A percentile compares a stretch with the other conserved stretches of the same genome.
These are phyloP conservation scores for Gaultheria prostrata DNA, from an alignment of 148 eudicot genomes.

Conservation along the genomic window DNA sequence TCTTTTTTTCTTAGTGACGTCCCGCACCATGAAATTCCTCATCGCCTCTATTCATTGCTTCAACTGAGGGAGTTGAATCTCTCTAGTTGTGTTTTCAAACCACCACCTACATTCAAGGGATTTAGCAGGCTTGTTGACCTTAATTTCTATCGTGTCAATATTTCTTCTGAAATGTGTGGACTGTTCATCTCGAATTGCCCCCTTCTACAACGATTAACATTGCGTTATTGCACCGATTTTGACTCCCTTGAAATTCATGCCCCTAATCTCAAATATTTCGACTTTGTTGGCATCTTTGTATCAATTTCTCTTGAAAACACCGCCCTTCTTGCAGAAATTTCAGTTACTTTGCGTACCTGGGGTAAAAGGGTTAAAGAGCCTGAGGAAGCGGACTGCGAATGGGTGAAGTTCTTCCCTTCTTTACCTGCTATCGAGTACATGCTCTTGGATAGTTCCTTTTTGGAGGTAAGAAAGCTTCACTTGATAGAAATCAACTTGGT, in stretches of 20 bases:
- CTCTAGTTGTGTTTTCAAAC: too few relatives aligned
- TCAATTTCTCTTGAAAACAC: not conserved
- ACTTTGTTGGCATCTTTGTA: not conserved
- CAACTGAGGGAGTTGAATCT: too few relatives aligned
- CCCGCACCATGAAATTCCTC: too few relatives aligned
- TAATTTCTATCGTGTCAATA: not conserved
- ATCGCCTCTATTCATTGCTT: too few relatives aligned
- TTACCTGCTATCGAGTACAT: conserved; percentile 2
- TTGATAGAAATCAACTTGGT: not conserved
- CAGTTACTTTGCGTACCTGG: not conserved
- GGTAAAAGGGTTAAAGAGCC: not conserved
- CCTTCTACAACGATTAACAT: not conserved
- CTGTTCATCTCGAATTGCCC: conserved; percentile 16
- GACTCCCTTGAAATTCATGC: conserved; percentile 1
- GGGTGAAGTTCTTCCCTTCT: not conserved
- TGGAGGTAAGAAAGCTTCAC: conserved; percentile 1
- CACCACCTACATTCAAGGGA: too few relatives aligned
- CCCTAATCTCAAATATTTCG: not conserved
- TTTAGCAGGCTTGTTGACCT: not conserved
- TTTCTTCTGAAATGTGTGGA: not conserved
- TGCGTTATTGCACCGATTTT: not conserved
- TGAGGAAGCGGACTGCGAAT: not conserved
- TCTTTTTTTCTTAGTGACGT: too few relatives aligned
- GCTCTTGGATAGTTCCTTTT: not conserved
- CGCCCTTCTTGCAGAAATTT: not conserved